Conservation (phyloP, 257 asterid genomes). For the Paraleonurus japonicus region DNA sequence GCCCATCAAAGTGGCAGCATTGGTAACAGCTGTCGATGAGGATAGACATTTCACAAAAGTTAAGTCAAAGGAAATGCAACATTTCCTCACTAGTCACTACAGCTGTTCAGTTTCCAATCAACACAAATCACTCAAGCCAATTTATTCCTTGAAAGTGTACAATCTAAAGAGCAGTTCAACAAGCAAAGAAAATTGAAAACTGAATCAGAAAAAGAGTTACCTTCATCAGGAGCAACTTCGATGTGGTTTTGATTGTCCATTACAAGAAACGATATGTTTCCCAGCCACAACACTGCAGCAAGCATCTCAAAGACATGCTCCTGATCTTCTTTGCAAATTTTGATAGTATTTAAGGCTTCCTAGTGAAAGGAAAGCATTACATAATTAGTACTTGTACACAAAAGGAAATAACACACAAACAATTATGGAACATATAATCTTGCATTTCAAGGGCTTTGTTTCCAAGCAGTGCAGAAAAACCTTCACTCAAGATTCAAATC, state of each 20-base stretch:
- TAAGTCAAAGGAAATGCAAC: slow-evolving; percentile 14
- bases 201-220: slow-evolving; percentile 33
- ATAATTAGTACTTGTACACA: slow-evolving; percentile 24
- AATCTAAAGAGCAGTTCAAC: background rate
- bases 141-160: background rate
- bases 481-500: slow-evolving; percentile 16
- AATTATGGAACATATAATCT: background rate
- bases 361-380: slow-evolving; percentile 33
- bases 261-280: slow-evolving; percentile 78
- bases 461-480: background rate
- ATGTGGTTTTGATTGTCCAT: slow-evolving; percentile 63
- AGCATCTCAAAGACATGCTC: slow-evolving; percentile 76
- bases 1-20: slow-evolving; percentile 82
- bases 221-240: slow-evolving; percentile 81
- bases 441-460: slow-evolving; percentile 3
- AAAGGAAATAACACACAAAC: slow-evolving; percentile 11
- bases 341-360: slow-evolving; percentile 67
- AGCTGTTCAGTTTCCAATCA: background rate
- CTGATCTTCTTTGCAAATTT: slow-evolving; percentile 73
- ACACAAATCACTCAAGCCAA: slow-evolving; percentile 1
- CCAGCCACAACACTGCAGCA: slow-evolving; percentile 95
- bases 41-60: slow-evolving; percentile 16
- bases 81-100: background rate
- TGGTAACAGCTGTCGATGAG: slow-evolving; percentile 62
- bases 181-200: slow-evolving; percentile 15